Evolutionary conservation across 805 yeast species (phyloP), one percentile per base, ranked within the genome.

Genomic region (Brettanomyces nanus): DNA sequence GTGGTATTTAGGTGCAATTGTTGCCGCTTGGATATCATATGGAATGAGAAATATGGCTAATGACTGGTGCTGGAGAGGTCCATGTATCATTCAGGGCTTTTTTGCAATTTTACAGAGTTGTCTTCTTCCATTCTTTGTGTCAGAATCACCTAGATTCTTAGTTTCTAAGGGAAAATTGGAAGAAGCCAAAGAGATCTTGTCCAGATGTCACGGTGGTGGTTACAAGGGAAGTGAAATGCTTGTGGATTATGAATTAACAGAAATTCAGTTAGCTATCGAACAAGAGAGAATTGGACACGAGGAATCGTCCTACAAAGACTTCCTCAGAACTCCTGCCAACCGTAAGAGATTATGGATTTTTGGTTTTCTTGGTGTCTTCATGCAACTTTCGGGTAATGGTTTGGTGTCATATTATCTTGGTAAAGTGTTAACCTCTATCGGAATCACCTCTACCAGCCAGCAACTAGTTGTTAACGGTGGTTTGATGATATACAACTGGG

Each of bases 171-270:
- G 69, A n/a, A 54, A 51, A 33, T 34, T 44, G 11, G 66, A 59
- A 3, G 44, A 62, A 37, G 70, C 70, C 17, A 47, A 63, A 45
- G 54, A 61, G 31, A 52, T 71, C 28, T 55, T 74, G 45, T 78
- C 80, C 20, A 70, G 54, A 47, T 70, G 78, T 33, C 80, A 80
- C 67, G 77, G 72, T 54, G 66, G 71, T 29, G 48, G 68, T 5
- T 33, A 33, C 21, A 21, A 23, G 19, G 36, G 36, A 6, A 19
- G 29, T 23, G 36, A 33, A 5, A 13, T 15, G 9, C 19, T 33
- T 6, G 37, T 35, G 13, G 31, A 26, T n/a, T 28, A 35, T 20
- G 32, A 35, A 14, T n/a, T 35, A 32, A 27, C 37, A 2, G 37
- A 35, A 19, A 35, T 35, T 23, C 26, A 35, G 23, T 28, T 28